A percentile compares a stretch with the other conserved stretches of the same genome.
Conservation (phyloP, 2,329 filamentous ascomycete species). For the Cladosporium sp. region DNA sequence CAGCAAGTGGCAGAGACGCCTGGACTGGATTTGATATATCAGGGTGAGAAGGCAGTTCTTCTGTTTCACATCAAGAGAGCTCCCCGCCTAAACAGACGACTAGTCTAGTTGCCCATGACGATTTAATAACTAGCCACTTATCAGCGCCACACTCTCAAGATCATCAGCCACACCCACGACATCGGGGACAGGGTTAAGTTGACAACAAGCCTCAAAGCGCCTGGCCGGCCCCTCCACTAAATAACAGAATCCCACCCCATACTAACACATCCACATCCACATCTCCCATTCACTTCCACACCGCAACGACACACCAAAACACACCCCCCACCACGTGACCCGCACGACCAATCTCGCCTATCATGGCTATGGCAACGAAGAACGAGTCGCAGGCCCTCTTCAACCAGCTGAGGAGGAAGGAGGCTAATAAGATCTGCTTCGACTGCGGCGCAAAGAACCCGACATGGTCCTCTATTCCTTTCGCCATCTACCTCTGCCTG, state of each 20-base stretch:
- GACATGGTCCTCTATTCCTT: conserved; percentile 95
- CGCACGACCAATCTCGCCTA: conserved; percentile 11
- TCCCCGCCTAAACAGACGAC: conserved; percentile 1
- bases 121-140: neutral
- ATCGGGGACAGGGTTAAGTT: neutral
- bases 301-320: neutral
- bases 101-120: neutral
- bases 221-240: conserved; percentile 6
- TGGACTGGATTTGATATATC: neutral
- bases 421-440: conserved; percentile 98
- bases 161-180: neutral
- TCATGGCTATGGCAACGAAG: conserved; percentile 74
- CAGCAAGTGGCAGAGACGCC: neutral
- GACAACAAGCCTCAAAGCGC: conserved; percentile 7
- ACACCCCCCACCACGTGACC: neutral
- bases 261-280: neutral
- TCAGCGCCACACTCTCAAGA: neutral
- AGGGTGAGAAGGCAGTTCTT: neutral
- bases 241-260: conserved; percentile 2
- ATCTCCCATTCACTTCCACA: neutral
- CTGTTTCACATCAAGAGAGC: neutral
- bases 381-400: conserved; percentile 96
- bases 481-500: conserved; percentile 96
- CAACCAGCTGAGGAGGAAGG: conserved; percentile 92
- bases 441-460: conserved; percentile 97